Evolutionary conservation across 306 rosid genomes (phyloP).

Genomic region (Oemleria cerasiformis): DNA sequence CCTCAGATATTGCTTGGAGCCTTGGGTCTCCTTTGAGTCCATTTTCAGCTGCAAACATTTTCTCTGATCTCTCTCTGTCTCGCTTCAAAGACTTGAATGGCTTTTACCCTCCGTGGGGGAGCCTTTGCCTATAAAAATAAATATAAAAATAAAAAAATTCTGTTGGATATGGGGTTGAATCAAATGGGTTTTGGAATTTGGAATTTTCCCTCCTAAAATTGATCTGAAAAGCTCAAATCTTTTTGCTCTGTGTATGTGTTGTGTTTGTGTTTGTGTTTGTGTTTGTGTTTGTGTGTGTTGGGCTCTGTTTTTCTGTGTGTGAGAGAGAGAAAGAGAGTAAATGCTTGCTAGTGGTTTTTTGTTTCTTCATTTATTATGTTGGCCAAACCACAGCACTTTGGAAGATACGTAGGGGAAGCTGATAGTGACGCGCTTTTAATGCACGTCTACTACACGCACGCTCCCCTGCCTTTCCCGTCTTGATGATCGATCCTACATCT

Average conservation of each 20-base stretch:
- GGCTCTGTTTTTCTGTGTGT: conserved; percentile 15
- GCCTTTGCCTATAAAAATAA: not conserved
- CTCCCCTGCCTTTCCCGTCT: not conserved
- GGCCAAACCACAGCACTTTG: conserved; percentile 33
- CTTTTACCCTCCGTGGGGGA: not conserved
- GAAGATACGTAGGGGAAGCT: conserved; percentile 16
- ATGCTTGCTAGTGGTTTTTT: conserved; percentile 21
- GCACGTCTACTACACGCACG: conserved; percentile 8
- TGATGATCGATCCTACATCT: not conserved
- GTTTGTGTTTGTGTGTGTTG: not conserved
- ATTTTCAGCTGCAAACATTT: conserved; percentile 91
- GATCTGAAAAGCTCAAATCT: conserved; percentile 9
- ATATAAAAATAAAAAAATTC: not conserved
- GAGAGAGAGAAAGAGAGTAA: not conserved
- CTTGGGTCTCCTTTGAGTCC: conserved; percentile 97
- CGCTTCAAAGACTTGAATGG: not conserved
- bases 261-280: not conserved
- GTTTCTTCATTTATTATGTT: conserved; percentile 30
- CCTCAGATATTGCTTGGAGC: conserved; percentile 75
- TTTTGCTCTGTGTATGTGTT: not conserved
- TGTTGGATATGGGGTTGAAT: not conserved
- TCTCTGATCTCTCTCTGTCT: conserved; percentile 2
- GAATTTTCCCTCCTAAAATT: conserved; percentile 26
- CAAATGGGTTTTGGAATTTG: conserved; percentile 3
- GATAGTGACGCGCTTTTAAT: conserved; percentile 24